These are phyloP conservation scores for Saccharomycopsis amapae DNA, from an alignment of 805 yeast genomes.

Conservation along the genomic window DNA sequence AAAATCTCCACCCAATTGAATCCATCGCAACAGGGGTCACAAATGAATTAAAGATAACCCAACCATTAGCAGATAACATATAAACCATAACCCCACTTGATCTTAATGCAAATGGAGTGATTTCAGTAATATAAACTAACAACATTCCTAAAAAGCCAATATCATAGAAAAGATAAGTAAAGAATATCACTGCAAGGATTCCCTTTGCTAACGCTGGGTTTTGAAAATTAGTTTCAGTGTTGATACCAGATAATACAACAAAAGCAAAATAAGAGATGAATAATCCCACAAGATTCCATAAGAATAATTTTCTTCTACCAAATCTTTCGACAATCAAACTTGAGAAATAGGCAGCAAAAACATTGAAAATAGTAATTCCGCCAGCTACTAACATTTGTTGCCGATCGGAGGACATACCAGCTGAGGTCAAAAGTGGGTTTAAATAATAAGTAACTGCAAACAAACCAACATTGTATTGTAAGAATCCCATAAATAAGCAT, in stretches of 20 bases:
- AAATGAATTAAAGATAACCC: constrained; percentile 55
- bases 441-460: too few species aligned
- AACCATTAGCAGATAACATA: constrained; percentile 54
- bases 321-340: constrained; percentile 38
- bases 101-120: constrained; percentile 54
- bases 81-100: constrained; percentile 47
- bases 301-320: constrained; percentile 34
- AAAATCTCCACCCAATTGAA: constrained; percentile 46
- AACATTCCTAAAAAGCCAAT: constrained; percentile 29
- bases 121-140: constrained; percentile 48
- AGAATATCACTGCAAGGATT: constrained; percentile 25
- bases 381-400: constrained; percentile 37
- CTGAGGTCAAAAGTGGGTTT: too few species aligned
- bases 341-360: constrained; percentile 38
- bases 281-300: constrained; percentile 20
- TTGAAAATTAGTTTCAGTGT: constrained; percentile 20
- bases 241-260: constrained; percentile 1
- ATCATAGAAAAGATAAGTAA: constrained; percentile 20
- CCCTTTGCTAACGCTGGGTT: too few species aligned
- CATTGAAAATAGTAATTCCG: constrained; percentile 33
- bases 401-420: too few species aligned
- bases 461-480: too few species aligned
- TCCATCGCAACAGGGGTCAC: constrained; percentile 53
- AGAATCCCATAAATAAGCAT: too few species aligned
- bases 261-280: constrained; percentile 23